Base-by-base conservation (phyloP, 1,139 yeast species). In the Pichia sp. region DNA sequence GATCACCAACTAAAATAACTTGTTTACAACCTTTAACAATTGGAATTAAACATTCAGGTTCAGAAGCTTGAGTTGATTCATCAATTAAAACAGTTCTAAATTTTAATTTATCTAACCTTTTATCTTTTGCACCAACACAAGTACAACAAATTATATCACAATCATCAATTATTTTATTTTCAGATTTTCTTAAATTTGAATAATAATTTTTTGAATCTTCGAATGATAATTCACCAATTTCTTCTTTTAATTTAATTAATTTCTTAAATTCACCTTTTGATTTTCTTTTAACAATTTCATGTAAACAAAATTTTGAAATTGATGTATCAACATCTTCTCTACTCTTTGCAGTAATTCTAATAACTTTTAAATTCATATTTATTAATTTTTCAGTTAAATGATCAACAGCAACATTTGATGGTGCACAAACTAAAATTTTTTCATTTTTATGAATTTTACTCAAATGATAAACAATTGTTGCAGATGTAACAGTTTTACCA, bases 381-480 rank as follows among this genome's bases (percentile, higher is more conserved):
- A 76, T 73, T 44, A 88, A 67, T 54, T 88, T 82, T 8, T 72
- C 74, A 2, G 96, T 88, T 44, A 89, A 69, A 64, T 89, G 96
- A 61, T 89, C 96, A 32, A 86, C 96, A 0, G 96, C 96, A 41
- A 89, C 91, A 62, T 89, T 89, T 18, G 96, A 87, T 14, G 96
- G 96, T 2, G 96, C 96, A 69, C 96, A 87, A 3, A 88, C 96
- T 37, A 89, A 68, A 7, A 88, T 78, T 45, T 71, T 70, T 33
- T 74, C 72, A 11, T 42, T 47, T 43, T 71, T 69, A 51, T 76
- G 76, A 48, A 80, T 57, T 44, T 75, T 74, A 3, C 78, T 70
- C 47, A 88, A 65, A 55, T 87, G 95, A 55, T 84, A 83, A 22
- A 88, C 76, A 49, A 89, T 85, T 0, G 95, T 81, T 4, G 96